Conservation (phyloP, 345 rosid species). For the Atalantia buxifolia region DNA sequence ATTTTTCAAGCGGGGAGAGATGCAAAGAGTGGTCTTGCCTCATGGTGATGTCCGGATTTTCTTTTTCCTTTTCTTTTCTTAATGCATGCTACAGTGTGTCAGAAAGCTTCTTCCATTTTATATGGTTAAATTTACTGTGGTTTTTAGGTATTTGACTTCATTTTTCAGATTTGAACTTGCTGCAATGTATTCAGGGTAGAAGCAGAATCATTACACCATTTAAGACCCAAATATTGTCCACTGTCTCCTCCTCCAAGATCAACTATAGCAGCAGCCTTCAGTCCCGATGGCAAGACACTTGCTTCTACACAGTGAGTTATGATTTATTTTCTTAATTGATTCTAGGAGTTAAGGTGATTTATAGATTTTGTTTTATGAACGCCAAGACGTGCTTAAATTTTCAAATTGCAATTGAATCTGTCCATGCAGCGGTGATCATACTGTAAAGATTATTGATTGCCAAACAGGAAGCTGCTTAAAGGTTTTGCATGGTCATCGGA, state of each 20-base stretch:
- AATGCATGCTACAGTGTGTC: neutral
- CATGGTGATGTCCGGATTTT: slow-evolving; percentile 42
- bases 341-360: neutral
- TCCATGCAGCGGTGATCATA: slow-evolving; percentile 82
- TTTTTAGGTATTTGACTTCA: neutral
- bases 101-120: slow-evolving; percentile 5
- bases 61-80: neutral
- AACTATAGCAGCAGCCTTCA: slow-evolving; percentile 96
- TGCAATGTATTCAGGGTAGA: slow-evolving; percentile 55
- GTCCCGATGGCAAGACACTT: slow-evolving; percentile 81
- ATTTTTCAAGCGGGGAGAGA: slow-evolving; percentile 42
- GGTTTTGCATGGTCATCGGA: slow-evolving; percentile 87
- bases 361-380: neutral
- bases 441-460: slow-evolving; percentile 89
- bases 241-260: slow-evolving; percentile 94
- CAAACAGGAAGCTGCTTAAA: slow-evolving; percentile 88
- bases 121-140: neutral
- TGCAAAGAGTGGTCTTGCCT: slow-evolving; percentile 63
- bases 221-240: slow-evolving; percentile 84
- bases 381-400: neutral
- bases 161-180: slow-evolving; percentile 1
- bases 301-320: slow-evolving; percentile 84
- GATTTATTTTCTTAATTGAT: neutral
- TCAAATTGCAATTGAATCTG: slow-evolving; percentile 4
- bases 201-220: slow-evolving; percentile 72